Evolutionary conservation across 2,329 filamentous ascomycete species (phyloP).

Genomic region (Trichoderma hamatum): DNA sequence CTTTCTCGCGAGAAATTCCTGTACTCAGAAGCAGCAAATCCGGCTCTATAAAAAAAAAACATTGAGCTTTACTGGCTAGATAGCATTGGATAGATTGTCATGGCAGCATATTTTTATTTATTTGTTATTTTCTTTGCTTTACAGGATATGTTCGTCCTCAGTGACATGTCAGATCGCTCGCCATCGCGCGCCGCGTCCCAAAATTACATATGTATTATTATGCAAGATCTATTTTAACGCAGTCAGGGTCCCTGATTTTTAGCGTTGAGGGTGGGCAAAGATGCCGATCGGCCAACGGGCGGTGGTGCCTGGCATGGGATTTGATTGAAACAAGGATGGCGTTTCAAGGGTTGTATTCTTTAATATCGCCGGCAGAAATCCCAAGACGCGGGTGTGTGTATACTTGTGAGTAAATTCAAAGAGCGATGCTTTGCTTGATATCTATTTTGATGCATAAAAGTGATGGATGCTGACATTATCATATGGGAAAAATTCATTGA

Average conservation of each 20-base stretch:
- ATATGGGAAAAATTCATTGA: neutral
- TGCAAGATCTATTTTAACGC: conserved; percentile 5
- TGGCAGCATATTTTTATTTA: neutral
- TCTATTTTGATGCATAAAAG: neutral
- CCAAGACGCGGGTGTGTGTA: neutral
- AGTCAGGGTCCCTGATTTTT: conserved; percentile 8
- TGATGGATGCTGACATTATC: neutral
- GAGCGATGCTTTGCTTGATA: neutral
- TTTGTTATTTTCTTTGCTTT: neutral
- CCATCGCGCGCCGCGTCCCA: neutral
- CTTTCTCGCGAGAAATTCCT: neutral
- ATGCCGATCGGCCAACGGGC: conserved; percentile 10
- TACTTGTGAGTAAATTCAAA: neutral
- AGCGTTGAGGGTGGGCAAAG: neutral
- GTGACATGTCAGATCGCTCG: neutral
- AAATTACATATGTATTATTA: neutral
- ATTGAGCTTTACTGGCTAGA: neutral
- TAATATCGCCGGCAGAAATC: conserved; percentile 11
- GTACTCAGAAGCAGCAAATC: neutral
- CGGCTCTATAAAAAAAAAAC: neutral
- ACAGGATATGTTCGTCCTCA: neutral
- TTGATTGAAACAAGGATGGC: conserved; percentile 3
- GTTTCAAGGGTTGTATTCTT: conserved; percentile 18
- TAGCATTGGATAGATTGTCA: neutral
- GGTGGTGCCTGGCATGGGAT: conserved; percentile 10